Base-by-base conservation (phyloP, 192 early-diverging fungal species). In the Hyaloraphidium curvatum region DNA sequence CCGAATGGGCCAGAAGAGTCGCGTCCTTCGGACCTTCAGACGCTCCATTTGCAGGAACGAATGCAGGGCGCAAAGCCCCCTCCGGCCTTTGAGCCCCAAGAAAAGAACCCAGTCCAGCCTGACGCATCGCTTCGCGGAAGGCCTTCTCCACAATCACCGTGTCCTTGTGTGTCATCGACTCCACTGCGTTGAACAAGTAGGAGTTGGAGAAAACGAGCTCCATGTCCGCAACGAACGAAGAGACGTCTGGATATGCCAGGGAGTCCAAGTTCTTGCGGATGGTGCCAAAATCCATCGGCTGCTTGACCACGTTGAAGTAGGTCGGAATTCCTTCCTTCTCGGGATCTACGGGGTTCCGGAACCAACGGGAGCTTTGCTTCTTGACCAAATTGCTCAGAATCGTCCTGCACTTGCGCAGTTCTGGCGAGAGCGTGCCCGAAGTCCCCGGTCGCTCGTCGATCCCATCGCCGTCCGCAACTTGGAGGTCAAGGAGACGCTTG, bases 251-350 rank as follows among this genome's bases (percentile, higher is more conserved):
- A 28, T 78, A 78, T 22, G 55, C 51, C 0, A 64, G 54, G 7
- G 52, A 50, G 1, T 66, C 56, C 19, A 78, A 54, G 40, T 70
- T 76, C 13, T 54, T 59, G 31, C 63, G 39, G 28, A 78, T 59
- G 1, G 76, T 78, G 0, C 64, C 57, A 39, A 78, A 69, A 37
- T 77, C 86, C 82, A 89, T 89, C 4, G 86, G 86, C 2, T 72
- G 19, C 54, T 82, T 82, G 54, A 89, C 73, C 21, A 89, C 58
- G 19, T 69, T 59, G 27, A 70, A 72, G 58, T 89, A 89, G 3
- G 71, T 74, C 3, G 84, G 80, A 39, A 86, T 82, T 3, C 68
- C 64, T 1, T 76, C 62, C 9, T 58, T 60, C 19, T 84, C 68
- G 13, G 80, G 77, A 66, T 89, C 83, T 0, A 86, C 84, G 2